Conservation (phyloP, 2,329 filamentous ascomycete genomes). For the Colletotrichum cuscutae region DNA sequence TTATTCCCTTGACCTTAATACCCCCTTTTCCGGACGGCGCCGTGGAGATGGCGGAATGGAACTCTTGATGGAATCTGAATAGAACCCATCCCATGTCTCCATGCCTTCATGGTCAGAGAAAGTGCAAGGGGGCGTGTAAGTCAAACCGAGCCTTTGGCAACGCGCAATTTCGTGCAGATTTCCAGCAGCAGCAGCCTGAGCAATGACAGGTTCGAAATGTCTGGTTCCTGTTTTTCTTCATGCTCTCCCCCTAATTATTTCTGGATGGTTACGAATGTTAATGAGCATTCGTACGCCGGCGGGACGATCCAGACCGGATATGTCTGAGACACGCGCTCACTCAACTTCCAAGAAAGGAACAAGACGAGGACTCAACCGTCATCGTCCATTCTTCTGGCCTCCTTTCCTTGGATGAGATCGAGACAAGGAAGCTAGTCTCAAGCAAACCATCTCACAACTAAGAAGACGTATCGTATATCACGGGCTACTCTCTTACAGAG, state of each 20-base stretch:
- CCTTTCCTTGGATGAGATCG: neutral
- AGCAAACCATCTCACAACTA: neutral
- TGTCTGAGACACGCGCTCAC: slow-evolving; percentile 3
- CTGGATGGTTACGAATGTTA: neutral
- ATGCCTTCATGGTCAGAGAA: neutral
- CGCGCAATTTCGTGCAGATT: neutral
- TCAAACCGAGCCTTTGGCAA: neutral
- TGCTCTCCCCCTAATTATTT: neutral
- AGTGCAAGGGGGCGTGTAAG: neutral
- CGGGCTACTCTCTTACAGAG: neutral
- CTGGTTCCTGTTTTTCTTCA: slow-evolving; percentile 8
- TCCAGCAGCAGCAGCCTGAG: neutral
- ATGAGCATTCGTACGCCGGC: neutral
- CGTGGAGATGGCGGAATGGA: neutral
- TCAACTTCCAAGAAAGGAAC: neutral
- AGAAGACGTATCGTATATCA: neutral
- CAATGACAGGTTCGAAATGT: neutral
- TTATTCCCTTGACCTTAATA: neutral
- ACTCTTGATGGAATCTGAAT: neutral
- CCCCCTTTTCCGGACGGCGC: neutral
- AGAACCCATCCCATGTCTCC: neutral
- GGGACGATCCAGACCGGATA: neutral
- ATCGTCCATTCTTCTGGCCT: too few species aligned
- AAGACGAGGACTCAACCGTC: neutral
- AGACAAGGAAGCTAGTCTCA: neutral